These are phyloP conservation scores for Phytophthora fragariae DNA, from an alignment of 352 stramenopile genomes.

Conservation along the genomic window DNA sequence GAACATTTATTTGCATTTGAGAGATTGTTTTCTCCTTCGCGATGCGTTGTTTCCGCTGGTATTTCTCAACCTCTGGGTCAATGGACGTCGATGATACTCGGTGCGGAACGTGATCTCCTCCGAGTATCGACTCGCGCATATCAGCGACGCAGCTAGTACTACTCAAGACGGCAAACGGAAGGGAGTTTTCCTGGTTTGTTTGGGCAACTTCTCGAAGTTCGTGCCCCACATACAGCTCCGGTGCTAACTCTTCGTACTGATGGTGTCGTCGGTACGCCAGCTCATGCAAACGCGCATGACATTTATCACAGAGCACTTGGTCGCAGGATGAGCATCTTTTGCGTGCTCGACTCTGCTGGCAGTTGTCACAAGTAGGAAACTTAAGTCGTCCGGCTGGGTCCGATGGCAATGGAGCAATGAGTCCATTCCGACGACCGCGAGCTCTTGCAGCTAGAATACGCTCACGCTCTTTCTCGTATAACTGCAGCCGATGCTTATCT, in stretches of 20 bases:
- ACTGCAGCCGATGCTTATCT: conserved; percentile 28
- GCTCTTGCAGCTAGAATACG: conserved; percentile 44
- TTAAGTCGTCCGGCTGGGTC: conserved; percentile 46
- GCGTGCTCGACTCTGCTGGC: conserved; percentile 45
- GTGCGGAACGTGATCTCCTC: not conserved
- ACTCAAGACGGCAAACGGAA: conserved; percentile 28
- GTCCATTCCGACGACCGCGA: conserved; percentile 58
- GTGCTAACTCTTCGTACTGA: conserved; percentile 50
- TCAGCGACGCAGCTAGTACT: conserved; percentile 41
- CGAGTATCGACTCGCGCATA: conserved; percentile 40
- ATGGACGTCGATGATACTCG: not conserved
- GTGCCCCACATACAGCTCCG: conserved; percentile 38
- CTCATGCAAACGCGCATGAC: conserved; percentile 65
- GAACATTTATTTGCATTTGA: conserved; percentile 63
- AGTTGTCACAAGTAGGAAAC: conserved; percentile 64
- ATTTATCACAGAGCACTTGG: conserved; percentile 69
- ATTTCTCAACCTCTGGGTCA: conserved; percentile 62
- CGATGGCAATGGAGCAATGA: conserved; percentile 60
- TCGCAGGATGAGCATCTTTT: conserved; percentile 66
- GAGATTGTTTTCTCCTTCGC: conserved; percentile 62
- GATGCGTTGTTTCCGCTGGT: conserved; percentile 49
- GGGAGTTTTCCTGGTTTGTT: conserved; percentile 41
- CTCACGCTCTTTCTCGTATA: conserved; percentile 55
- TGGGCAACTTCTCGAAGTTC: conserved; percentile 28
- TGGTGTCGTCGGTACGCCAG: conserved; percentile 60